Evolutionary conservation across 2,329 filamentous ascomycete species (phyloP), one percentile per base, ranked within the genome.

Genomic region (Scytalidium sp.): DNA sequence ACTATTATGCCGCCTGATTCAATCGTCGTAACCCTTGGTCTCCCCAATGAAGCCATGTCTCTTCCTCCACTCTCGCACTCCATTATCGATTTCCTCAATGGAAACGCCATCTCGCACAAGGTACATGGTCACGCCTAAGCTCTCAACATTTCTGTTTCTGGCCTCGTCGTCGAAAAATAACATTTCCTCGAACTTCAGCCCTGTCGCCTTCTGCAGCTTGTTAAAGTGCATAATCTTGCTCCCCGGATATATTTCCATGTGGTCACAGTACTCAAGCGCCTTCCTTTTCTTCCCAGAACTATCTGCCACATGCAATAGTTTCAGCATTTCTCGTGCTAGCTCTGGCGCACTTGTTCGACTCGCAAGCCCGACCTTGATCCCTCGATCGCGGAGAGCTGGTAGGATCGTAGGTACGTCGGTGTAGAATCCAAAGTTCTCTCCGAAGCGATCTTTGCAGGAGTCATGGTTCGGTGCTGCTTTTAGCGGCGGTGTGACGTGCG

Each of bases 141-240:
- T 72, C 71, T 85, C 83, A 1, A 96, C 93, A 64, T 97, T 91
- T 50, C 82, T 76, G 64, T 97, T 97, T 53, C 93, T 74, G 46
- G 78, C 76, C 78, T 97, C 93, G 60, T 97, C 93, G 60, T 97
- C 93, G 58, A 97, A 97, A 68, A 97, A 97, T 27, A 97, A 67
- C 86, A 97, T 96, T 43, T 97, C 90, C 56, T 87, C 80, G 62
- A 83, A 96, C 5, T 74, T 71, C 2, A 97, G 68, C 1, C 83
- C 84, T 13, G 87, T 91, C 49, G 82, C 77, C 65, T 85, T 80
- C 9, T 87, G 80, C 58, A 97, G 74, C 4, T 80, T 75, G 61
- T 85, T 78, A 61, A 97, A 95, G 69, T 97, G 93, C 54, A 82
- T 80, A n/a, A 87, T 85, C 77, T 97, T 97, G 64, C 76, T 86